Base-by-base conservation (phyloP, 164 flowering plant species). In the Litsea cubeba region DNA sequence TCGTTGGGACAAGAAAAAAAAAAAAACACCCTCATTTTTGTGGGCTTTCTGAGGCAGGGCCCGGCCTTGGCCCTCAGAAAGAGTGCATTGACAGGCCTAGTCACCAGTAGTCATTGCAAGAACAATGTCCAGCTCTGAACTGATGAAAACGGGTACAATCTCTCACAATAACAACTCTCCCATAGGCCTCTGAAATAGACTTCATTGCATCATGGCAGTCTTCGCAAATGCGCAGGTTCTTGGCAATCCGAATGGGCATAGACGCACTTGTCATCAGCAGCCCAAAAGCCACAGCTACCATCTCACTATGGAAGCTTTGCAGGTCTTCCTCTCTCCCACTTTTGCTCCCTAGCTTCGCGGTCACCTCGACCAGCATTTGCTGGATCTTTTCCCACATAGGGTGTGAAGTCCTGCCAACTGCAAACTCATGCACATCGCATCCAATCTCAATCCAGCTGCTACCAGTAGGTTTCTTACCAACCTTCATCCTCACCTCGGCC, bases 21-120 rank as follows among this genome's bases (percentile, higher is more conserved):
- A 11, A 40, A 8, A 40, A 40, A 40, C 46, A 40, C 0, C 46
- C 8, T 40, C 46, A 5, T 40, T 40, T 7, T 40, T 40, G 46
- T 40, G 46, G 11, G 46, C 46, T 40, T 40, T 40, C 46, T 40
- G 10, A 8, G 11, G 0, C 0, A 2, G 2, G 46, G 11, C 46
- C 46, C 8, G 11, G 46, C 46, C 46, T 8, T 40, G 46, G 0
- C 46, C 46, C 46, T 40, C 8, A 40, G 1, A 40, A 40, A 11
- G 46, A 0, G n/a, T 40, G 10, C 0, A 40, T 40, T 40, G 46
- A 40, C 46, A 40, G 46, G 46, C 46, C 18, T 32, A 15, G 46
- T 66, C 76, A 80, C 79, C 79, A 80, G 49, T 76, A 76, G 66
- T 76, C 79, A 15, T 74, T 76, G 77, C 82, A 80, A 67, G 82